Base-by-base conservation (phyloP, 495 filamentous ascomycete genomes). In the Cairneyella variabilis region DNA sequence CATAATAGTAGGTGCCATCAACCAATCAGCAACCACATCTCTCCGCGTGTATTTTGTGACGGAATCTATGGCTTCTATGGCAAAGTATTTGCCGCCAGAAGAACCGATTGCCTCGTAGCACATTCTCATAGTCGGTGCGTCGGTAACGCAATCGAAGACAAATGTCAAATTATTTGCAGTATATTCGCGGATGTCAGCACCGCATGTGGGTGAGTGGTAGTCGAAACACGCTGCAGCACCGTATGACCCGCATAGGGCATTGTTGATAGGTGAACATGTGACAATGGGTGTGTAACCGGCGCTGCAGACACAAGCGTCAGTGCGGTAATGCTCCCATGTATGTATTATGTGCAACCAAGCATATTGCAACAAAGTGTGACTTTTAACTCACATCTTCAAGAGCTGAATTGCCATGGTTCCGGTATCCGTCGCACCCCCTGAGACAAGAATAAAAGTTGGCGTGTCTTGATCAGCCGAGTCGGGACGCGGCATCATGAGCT, bases 351-450 rank as follows among this genome's bases (percentile, higher is more conserved):
- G n/a, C n/a, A n/a, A n/a, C n/a, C n/a, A n/a, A 30, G 14, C 8
- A 3, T 43, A 43, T 22, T 10, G 40, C 5, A 5, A 43, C 2
- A 7, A 22, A 18, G 30, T 51, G 9, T 10, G 7, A 7, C 7
- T 34, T 34, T 7, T 34, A 34, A 34, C 30, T 34, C 30, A 36
- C 62, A 49, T 78, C 67, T 75, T 22, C 7, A 59, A 22, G 8
- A 87, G 71, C 58, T 87, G 85, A 48, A 85, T 82, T 0, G 77
- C 78, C 49, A 73, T 74, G 60, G 74, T 70, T 10, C 84, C 84
- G 11, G 84, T 76, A 25, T 75, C 77, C 1, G 71, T 70, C 0
- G 75, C 68, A n/a, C 81, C 83, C 14, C 83, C 83, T 76, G 79
- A 85, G 32, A 86, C 64, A 1, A 86, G 61, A 0, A 86, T 39